Evolutionary conservation across 495 filamentous ascomycete genomes (phyloP).

Genomic region (Penicillium coprophilum): DNA sequence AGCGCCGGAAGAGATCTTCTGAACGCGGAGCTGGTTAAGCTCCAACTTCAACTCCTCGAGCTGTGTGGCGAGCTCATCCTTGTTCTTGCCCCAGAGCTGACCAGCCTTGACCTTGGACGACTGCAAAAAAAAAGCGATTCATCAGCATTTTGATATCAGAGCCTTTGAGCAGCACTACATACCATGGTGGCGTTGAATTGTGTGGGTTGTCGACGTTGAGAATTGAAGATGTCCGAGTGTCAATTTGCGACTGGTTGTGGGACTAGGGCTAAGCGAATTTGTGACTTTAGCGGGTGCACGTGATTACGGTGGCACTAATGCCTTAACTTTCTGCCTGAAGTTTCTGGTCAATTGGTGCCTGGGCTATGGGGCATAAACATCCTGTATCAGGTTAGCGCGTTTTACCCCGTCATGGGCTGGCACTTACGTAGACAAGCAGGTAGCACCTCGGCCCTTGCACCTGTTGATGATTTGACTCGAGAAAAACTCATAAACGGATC

Average conservation of each 20-base stretch:
- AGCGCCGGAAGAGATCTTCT: constrained; percentile 93
- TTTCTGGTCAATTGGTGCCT: not conserved
- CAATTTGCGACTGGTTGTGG: constrained; percentile 52
- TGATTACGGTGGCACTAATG: constrained; percentile 23
- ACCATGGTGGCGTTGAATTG: constrained; percentile 52
- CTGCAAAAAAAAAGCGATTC: constrained; percentile 41
- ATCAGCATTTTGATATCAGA: constrained; percentile 22
- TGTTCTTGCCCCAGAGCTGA: constrained; percentile 97
- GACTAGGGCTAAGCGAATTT: constrained; percentile 53
- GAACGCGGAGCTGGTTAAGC: constrained; percentile 87
- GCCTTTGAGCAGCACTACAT: constrained; percentile 29
- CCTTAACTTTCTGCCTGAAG: not conserved
- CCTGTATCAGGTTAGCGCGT: constrained; percentile 17
- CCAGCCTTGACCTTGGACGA: constrained; percentile 93
- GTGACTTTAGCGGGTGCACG: constrained; percentile 41
- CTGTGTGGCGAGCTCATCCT: constrained; percentile 94
- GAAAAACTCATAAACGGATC: constrained; percentile 11
- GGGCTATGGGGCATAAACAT: constrained; percentile 6
- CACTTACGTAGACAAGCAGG: constrained; percentile 22
- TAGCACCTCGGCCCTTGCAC: constrained; percentile 14
- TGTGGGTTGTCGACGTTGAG: constrained; percentile 51
- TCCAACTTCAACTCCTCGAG: constrained; percentile 91
- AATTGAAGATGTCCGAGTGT: constrained; percentile 50
- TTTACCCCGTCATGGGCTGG: constrained; percentile 10
- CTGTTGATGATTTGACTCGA: constrained; percentile 7